These are phyloP conservation scores for Phytopythium chamaehyphon DNA, from an alignment of 352 stramenopile genomes.

Conservation along the genomic window DNA sequence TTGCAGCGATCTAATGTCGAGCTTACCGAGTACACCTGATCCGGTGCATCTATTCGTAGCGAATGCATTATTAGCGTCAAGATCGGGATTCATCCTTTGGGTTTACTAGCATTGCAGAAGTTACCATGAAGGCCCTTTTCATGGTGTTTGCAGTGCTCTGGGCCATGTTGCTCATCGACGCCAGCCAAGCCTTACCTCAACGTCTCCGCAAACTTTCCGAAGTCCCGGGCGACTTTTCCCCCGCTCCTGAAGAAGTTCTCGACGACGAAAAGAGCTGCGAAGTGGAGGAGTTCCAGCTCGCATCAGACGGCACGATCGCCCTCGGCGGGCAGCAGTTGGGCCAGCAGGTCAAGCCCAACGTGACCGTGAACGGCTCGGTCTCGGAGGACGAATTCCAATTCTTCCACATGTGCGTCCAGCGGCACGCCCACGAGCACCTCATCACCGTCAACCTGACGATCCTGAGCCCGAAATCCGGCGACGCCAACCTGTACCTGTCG, in stretches of 20 bases:
- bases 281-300: conserved; percentile 66
- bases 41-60: background rate
- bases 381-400: conserved; percentile 48
- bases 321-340: conserved; percentile 39
- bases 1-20: conserved; percentile 16
- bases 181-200: background rate
- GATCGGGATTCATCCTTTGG: no score
- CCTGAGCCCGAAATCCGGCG: conserved; percentile 10
- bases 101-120: no score
- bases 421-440: conserved; percentile 75
- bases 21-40: conserved; percentile 22
- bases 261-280: conserved; percentile 19
- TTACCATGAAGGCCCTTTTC: no score
- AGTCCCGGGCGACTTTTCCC: background rate
- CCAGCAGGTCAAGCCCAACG: conserved; percentile 52
- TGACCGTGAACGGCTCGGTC: conserved; percentile 64
- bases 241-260: background rate
- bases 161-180: no score
- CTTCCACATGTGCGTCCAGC: conserved; percentile 70
- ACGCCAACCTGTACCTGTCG: conserved; percentile 73
- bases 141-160: no score
- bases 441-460: conserved; percentile 61
- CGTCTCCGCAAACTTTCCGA: background rate
- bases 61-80: no score
- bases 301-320: conserved; percentile 60